These are phyloP conservation scores for Durusdinium trenchii DNA, from an alignment of 73 alveolate species.

Conservation along the genomic window DNA sequence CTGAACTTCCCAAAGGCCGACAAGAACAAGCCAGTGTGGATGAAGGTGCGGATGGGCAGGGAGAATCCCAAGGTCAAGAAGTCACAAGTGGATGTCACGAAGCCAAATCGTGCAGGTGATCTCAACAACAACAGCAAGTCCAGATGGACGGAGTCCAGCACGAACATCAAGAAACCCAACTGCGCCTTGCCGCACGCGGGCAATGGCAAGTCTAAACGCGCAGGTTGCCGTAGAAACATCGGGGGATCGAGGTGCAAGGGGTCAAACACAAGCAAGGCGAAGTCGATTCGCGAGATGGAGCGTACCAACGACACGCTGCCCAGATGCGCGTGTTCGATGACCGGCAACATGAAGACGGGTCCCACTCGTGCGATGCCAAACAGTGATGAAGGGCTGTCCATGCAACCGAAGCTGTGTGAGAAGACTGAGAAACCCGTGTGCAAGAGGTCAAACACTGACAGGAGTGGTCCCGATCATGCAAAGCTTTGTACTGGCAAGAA, in stretches of 20 bases:
- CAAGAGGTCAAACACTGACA: background rate
- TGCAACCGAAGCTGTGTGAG: background rate
- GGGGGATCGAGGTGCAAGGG: background rate
- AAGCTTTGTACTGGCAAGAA: background rate
- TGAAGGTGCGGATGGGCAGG: constrained; percentile 21
- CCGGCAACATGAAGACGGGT: constrained; percentile 37
- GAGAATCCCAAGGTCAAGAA: background rate
- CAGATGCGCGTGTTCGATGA: background rate
- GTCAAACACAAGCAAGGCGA: constrained; percentile 18
- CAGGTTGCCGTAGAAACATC: background rate
- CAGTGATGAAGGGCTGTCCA: background rate
- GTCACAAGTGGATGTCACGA: background rate
- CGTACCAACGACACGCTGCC: constrained; percentile 7
- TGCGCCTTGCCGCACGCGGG: background rate
- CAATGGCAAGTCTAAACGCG: background rate
- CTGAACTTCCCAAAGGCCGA: constrained; percentile 89
- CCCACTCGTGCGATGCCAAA: constrained; percentile 54
- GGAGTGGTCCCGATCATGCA: background rate
- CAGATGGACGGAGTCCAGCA: constrained; percentile 5
- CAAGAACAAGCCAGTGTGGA: constrained; percentile 12
- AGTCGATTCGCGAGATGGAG: background rate
- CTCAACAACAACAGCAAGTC: background rate
- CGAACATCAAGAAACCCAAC: background rate
- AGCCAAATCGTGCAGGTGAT: background rate
- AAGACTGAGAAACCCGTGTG: background rate